These are phyloP conservation scores for Fusarium staphyleae DNA, from an alignment of 2,329 filamentous ascomycete species.

Conservation along the genomic window DNA sequence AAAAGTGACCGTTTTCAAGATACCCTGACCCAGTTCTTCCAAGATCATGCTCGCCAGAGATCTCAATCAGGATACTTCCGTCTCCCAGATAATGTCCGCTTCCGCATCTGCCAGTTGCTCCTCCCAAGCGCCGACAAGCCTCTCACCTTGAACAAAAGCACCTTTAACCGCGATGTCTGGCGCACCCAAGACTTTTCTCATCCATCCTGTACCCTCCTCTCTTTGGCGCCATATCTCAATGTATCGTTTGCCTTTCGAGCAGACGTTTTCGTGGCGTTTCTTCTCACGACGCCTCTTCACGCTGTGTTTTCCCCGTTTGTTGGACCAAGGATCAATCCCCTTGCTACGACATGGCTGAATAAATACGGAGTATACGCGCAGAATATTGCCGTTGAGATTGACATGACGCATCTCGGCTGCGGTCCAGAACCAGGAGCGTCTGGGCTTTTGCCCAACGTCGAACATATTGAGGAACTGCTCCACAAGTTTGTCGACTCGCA, in stretches of 20 bases:
- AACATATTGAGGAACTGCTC: constrained; percentile 41
- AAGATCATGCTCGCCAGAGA: constrained; percentile 19
- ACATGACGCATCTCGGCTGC: constrained; percentile 49
- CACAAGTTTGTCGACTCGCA: constrained; percentile 41
- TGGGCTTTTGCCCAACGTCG: constrained; percentile 35
- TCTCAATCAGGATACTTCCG: constrained; percentile 26
- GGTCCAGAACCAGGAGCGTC: constrained; percentile 39
- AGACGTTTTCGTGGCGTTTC: constrained; percentile 48
- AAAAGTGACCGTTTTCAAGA: constrained; percentile 21
- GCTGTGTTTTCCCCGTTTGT: constrained; percentile 50
- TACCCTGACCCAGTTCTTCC: constrained; percentile 37
- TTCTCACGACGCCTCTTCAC: constrained; percentile 49
- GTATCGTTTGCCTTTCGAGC: constrained; percentile 48
- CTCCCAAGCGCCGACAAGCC: constrained; percentile 35
- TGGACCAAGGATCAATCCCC: constrained; percentile 42
- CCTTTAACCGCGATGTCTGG: constrained; percentile 46
- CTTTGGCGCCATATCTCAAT: constrained; percentile 38
- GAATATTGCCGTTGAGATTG: constrained; percentile 50
- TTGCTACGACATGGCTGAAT: constrained; percentile 47
- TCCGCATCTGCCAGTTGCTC: constrained; percentile 41
- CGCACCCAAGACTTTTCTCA: constrained; percentile 44
- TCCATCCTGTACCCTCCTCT: constrained; percentile 37
- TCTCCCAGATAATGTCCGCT: constrained; percentile 40
- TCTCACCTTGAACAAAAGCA: constrained; percentile 41
- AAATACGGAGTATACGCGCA: constrained; percentile 48